Conservation (phyloP, 345 rosid genomes). For the Eutrema japonicum region DNA sequence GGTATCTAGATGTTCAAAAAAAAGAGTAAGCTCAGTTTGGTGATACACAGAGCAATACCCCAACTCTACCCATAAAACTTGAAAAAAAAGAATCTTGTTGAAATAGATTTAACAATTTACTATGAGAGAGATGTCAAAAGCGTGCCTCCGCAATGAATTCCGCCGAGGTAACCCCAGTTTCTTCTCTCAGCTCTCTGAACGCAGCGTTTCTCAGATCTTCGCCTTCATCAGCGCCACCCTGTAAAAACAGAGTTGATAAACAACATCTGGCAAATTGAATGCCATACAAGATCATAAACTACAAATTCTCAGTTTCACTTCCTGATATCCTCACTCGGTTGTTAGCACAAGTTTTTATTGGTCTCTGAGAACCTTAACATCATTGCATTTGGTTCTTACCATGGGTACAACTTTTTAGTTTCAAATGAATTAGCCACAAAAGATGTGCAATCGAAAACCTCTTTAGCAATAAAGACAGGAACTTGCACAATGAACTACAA, state of each 20-base stretch:
- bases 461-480: neutral
- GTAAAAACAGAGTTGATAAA: neutral
- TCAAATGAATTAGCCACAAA: neutral
- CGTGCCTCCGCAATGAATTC: conserved; percentile 77
- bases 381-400: conserved; percentile 16
- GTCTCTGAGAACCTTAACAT: neutral
- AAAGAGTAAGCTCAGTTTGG: conserved; percentile 16
- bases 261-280: neutral
- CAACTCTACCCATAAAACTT: neutral
- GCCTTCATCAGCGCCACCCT: conserved; percentile 80
- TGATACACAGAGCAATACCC: conserved; percentile 1
- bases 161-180: conserved; percentile 74
- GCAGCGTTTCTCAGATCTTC: conserved; percentile 76
- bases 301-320: neutral
- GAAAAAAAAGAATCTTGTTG: neutral
- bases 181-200: conserved; percentile 76
- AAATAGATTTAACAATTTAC: conserved; percentile 31
- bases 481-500: neutral
- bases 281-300: neutral
- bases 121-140: conserved; percentile 38
- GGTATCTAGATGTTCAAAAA: conserved; percentile 55
- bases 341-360: neutral
- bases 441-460: neutral
- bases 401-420: neutral
- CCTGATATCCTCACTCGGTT: neutral